Evolutionary conservation across 2,329 filamentous ascomycete genomes (phyloP).

Genomic region (Pyrenochaeta sp.): DNA sequence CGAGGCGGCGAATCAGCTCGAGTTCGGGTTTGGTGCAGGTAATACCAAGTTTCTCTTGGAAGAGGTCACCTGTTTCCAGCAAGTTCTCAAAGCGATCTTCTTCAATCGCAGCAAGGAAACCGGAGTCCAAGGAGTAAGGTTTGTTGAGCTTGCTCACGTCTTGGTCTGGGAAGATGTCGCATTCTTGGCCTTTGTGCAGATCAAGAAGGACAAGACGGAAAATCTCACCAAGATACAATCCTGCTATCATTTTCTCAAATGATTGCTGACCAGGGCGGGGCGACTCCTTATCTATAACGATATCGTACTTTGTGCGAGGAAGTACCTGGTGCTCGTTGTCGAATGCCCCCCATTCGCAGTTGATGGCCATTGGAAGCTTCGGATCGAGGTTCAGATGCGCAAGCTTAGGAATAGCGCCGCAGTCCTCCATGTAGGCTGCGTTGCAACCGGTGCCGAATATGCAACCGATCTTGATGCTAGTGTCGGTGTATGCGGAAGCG

Average conservation of each 20-base stretch:
- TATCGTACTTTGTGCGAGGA: constrained; percentile 85
- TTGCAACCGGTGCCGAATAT: constrained; percentile 99
- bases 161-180: constrained; percentile 82
- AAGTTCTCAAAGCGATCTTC: constrained; percentile 97
- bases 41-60: constrained; percentile 78
- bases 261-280: constrained; percentile 92
- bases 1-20: constrained; percentile 85
- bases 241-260: constrained; percentile 98
- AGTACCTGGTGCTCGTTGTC: constrained; percentile 93
- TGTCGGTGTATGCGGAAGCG: constrained; percentile 95
- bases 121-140: constrained; percentile 89
- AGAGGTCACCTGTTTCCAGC: constrained; percentile 84
- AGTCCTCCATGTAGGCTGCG: constrained; percentile 96
- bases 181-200: constrained; percentile 70
- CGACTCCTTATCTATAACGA: constrained; percentile 87
- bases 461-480: constrained; percentile 91
- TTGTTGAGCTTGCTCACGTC: constrained; percentile 82
- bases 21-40: constrained; percentile 78
- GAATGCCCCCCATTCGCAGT: constrained; percentile 98
- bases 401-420: constrained; percentile 90
- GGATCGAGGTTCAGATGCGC: constrained; percentile 87
- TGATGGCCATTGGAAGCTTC: constrained; percentile 90
- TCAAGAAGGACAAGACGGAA: constrained; percentile 89
- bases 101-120: constrained; percentile 92
- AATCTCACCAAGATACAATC: constrained; percentile 92